Evolutionary conservation across 2,329 filamentous ascomycete genomes (phyloP).

Genomic region (Microcyclosporella mali): DNA sequence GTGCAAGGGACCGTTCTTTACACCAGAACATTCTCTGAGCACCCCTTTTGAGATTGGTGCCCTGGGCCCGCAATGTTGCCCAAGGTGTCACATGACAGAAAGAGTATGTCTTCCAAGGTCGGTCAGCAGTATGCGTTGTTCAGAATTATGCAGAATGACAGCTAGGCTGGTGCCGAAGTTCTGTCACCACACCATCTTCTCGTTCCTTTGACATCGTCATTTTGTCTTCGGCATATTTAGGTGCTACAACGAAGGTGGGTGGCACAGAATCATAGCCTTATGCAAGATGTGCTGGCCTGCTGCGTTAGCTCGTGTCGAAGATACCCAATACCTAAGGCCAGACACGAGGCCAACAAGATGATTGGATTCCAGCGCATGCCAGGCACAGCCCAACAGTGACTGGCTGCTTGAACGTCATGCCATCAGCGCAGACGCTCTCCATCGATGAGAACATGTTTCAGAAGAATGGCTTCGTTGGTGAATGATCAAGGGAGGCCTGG

Average conservation of each 20-base stretch:
- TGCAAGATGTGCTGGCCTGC: constrained; percentile 21
- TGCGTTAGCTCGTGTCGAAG: constrained; percentile 12
- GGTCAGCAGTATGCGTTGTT: constrained; percentile 14
- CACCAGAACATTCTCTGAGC: too few relatives aligned
- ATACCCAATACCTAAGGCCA: constrained; percentile 17
- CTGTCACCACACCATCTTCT: constrained; percentile 9
- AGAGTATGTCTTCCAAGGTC: constrained; percentile 9
- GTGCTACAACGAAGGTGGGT: constrained; percentile 5
- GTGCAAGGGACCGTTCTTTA: too few relatives aligned
- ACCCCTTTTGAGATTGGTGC: too few relatives aligned
- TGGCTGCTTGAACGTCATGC: constrained; percentile 18
- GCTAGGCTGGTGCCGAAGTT: not conserved
- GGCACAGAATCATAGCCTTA: constrained; percentile 7
- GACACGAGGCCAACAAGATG: constrained; percentile 8
- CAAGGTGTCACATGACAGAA: constrained; percentile 12
- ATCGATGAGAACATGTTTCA: too few relatives aligned
- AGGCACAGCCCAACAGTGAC: constrained; percentile 18
- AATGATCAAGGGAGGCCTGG: too few relatives aligned
- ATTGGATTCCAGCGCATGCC: constrained; percentile 18
- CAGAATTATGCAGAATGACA: constrained; percentile 14
- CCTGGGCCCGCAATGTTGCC: not conserved
- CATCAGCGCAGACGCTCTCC: not conserved
- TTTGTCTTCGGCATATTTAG: constrained; percentile 2
- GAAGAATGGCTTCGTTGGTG: too few relatives aligned
- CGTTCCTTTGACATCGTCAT: too few relatives aligned